Evolutionary conservation across 345 rosid species (phyloP), one percentile per base, ranked within the genome.

Genomic region (Populus ilicifolia): DNA sequence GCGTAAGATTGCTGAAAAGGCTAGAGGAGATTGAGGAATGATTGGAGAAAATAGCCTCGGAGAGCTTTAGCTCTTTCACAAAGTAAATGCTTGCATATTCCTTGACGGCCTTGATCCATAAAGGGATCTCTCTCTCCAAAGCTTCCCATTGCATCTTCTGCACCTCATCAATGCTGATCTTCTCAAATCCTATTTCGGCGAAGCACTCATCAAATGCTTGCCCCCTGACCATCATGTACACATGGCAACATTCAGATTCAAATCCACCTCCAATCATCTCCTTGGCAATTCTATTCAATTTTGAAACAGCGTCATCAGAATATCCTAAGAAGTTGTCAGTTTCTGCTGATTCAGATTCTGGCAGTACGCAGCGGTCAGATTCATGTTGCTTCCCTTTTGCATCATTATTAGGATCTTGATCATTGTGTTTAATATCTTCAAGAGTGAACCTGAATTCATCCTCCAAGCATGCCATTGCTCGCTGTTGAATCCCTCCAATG

Each of bases 71-170:
- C 78, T 95, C 98, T 3, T 87, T 80, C 0, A 88, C 56, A 81
- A 95, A 95, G 81, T 85, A 88, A 5, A 80, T 78, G 4, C 62
- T 81, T 16, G 89, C 82, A 64, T 92, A 93, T 62, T 90, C 88
- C 75, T 81, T 86, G 82, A 90, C 90, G 69, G 91, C 85, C 46
- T 82, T 82, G 77, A 81, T 88, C 97, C 97, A 93, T 14, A 83
- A 79, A 11, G 90, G 86, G 38, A 93, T 95, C 86, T 90, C 97
- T 66, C 90, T 82, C 78, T 93, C 97, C 39, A 94, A 64, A 0
- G 86, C 66, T 38, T 90, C 98, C 98, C 98, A 92, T 5, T 68
- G 83, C 98, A 89, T 89, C 77, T 85, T 93, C 41, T 87, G 97
- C 35, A 92, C 90, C 29, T 95, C 99, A 25, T 95, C 99, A 8